Conservation (phyloP, 208 protist species). For the Angomonas deanei region DNA sequence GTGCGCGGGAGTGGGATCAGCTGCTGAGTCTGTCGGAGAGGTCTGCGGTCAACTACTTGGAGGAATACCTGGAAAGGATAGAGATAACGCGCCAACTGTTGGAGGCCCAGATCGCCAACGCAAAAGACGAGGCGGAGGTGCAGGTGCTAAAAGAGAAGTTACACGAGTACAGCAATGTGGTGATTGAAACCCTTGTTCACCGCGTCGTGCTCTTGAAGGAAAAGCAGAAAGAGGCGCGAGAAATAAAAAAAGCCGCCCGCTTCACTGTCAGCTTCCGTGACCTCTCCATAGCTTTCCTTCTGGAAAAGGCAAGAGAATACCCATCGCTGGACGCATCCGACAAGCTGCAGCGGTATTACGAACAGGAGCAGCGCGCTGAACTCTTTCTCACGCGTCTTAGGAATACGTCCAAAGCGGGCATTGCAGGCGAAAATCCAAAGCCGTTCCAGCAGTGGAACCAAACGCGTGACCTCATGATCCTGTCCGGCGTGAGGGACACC, state of each 20-base stretch:
- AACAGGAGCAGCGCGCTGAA: slow-evolving; percentile 50
- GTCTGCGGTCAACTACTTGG: background rate
- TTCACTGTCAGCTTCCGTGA: no score
- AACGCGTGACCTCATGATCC: slow-evolving; percentile 59
- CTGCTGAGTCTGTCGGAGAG: background rate
- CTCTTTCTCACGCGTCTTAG: slow-evolving; percentile 27
- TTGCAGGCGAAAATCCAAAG: slow-evolving; percentile 23
- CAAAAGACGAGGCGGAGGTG: no score
- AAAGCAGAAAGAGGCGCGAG: no score
- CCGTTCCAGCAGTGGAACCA: slow-evolving; percentile 61
- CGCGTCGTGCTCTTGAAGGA: no score
- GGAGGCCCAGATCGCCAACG: no score
- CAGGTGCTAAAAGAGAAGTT: no score
- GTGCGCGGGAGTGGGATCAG: background rate
- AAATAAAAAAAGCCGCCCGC: no score
- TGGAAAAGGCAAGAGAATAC: slow-evolving; percentile 5
- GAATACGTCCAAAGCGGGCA: slow-evolving; percentile 62
- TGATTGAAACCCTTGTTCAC: no score
- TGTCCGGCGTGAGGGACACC: slow-evolving; percentile 36
- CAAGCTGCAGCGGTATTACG: no score
- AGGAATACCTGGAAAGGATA: no score
- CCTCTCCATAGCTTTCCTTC: background rate
- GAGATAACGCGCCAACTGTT: slow-evolving; percentile 55
- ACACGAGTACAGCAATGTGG: no score
- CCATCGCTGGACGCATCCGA: no score